Conservation (phyloP, 2,329 filamentous ascomycete species). For the Fusarium sp. region DNA sequence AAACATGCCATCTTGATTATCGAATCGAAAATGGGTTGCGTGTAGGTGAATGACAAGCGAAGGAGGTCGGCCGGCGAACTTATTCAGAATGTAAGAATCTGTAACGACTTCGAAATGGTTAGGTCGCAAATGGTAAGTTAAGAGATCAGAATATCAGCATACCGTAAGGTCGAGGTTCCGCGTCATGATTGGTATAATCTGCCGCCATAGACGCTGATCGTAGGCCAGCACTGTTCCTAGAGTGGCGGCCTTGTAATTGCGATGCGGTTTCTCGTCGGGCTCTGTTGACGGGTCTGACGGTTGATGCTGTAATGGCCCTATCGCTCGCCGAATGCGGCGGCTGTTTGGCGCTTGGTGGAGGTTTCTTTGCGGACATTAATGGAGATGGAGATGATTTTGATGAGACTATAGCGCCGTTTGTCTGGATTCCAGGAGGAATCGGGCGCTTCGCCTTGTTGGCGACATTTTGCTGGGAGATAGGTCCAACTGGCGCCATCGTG, state of each 20-base stretch:
- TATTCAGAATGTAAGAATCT: slow-evolving; percentile 83
- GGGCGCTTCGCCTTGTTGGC: slow-evolving; percentile 76
- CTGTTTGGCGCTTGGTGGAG: slow-evolving; percentile 60
- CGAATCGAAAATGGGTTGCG: slow-evolving; percentile 88
- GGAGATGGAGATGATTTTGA: slow-evolving; percentile 72
- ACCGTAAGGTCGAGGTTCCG: slow-evolving; percentile 68
- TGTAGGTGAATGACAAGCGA: slow-evolving; percentile 91
- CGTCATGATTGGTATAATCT: slow-evolving; percentile 56
- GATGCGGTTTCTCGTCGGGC: slow-evolving; percentile 68
- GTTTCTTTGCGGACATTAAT: slow-evolving; percentile 68
- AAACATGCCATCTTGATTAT: slow-evolving; percentile 93
- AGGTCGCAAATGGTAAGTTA: slow-evolving; percentile 29
- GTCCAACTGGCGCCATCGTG: slow-evolving; percentile 69
- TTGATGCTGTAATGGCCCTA: slow-evolving; percentile 56
- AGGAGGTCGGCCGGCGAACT: slow-evolving; percentile 79
- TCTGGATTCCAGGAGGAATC: slow-evolving; percentile 73
- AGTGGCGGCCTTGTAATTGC: slow-evolving; percentile 61
- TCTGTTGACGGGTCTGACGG: slow-evolving; percentile 67
- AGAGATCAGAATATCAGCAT: slow-evolving; percentile 31
- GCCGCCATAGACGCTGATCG: slow-evolving; percentile 62
- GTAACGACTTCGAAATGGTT: slow-evolving; percentile 71
- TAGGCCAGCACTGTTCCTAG: slow-evolving; percentile 65
- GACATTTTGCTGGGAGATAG: slow-evolving; percentile 60
- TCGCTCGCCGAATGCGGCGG: slow-evolving; percentile 54
- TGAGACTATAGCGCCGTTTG: slow-evolving; percentile 68